Evolutionary conservation across 768 basidiomycete genomes (phyloP).

Genomic region (Filobasidium wieringae): DNA sequence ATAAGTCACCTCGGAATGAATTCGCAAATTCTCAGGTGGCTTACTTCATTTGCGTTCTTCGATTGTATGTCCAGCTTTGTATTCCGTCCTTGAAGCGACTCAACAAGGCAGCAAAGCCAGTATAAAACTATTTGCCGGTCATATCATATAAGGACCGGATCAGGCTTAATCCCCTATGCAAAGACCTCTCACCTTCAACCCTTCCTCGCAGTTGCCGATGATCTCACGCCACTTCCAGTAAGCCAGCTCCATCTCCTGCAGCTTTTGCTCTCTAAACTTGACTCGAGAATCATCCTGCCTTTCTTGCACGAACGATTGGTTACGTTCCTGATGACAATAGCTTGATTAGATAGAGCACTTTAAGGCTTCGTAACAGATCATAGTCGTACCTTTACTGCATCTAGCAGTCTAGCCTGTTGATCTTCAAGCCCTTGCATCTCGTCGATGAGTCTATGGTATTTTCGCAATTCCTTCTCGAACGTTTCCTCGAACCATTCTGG

Average conservation of each 20-base stretch:
- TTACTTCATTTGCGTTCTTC: slow-evolving; percentile 66
- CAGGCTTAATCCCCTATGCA: background rate
- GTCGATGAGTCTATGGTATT: slow-evolving; percentile 57
- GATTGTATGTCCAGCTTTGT: slow-evolving; percentile 57
- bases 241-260: slow-evolving; percentile 72
- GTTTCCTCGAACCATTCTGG: slow-evolving; percentile 81
- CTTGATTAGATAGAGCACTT: background rate
- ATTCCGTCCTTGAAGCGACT: slow-evolving; percentile 64
- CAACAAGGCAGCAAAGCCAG: slow-evolving; percentile 63
- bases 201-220: slow-evolving; percentile 71
- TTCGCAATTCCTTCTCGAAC: slow-evolving; percentile 62
- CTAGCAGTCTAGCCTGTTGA: slow-evolving; percentile 56
- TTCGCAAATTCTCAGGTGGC: slow-evolving; percentile 21
- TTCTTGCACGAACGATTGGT: slow-evolving; percentile 61
- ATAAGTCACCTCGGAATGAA: too few relatives aligned
- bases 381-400: slow-evolving; percentile 53
- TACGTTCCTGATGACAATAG: slow-evolving; percentile 45
- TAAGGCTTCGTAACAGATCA: background rate
- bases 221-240: slow-evolving; percentile 83
- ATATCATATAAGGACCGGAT: background rate
- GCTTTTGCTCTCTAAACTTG: slow-evolving; percentile 65
- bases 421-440: slow-evolving; percentile 50
- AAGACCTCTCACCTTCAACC: slow-evolving; percentile 52
- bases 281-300: slow-evolving; percentile 64
- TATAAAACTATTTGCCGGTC: slow-evolving; percentile 59